Base-by-base conservation (phyloP, 257 asterid genomes). In the Penstemon eatonii region DNA sequence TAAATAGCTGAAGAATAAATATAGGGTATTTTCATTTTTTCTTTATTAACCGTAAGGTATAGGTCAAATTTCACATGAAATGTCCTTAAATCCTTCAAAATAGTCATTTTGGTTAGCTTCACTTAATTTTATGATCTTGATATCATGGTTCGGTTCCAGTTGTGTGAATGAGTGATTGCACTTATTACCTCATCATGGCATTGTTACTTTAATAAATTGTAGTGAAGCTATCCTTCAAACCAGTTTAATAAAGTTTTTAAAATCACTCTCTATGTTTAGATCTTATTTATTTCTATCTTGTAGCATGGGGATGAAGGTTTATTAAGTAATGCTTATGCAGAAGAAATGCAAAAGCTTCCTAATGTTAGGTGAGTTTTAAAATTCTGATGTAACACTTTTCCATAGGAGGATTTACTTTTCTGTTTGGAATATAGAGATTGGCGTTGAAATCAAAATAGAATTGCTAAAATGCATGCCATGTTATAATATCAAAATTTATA, bases 261-360 rank as follows among this genome's bases (percentile, higher is more conserved):
- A 57, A 13, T 56, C 33, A 25, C 33, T 25, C 42, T 59, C 55
- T 69, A 13, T 3, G 47, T 45, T 36, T 10, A 62, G 40, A 60
- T 62, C 68, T 51, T 66, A 58, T 54, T 68, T 73, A 67, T 63
- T 75, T 50, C 51, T 37, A 66, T 74, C 58, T 61, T 84, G 83
- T 87, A 94, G 99, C 95, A 86, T 25, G 99, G 97, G 50, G 95
- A 87, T 78, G 99, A 94, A 78, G 99, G 96, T 71, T 64, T 63
- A 75, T 73, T 94, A 69, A 91, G 85, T 77, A 56, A 58, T 65
- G 91, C 92, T 67, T 94, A 79, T 68, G 93, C 89, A 58, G 81
- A 86, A 54, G 95, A 91, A 81, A 87, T 85, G 89, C 80, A 84
- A 77, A 89, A 81, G 80, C 82, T 89, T 71, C 85, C 93, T 66